Conservation (phyloP, 768 basidiomycete genomes). For the Russula sp. region DNA sequence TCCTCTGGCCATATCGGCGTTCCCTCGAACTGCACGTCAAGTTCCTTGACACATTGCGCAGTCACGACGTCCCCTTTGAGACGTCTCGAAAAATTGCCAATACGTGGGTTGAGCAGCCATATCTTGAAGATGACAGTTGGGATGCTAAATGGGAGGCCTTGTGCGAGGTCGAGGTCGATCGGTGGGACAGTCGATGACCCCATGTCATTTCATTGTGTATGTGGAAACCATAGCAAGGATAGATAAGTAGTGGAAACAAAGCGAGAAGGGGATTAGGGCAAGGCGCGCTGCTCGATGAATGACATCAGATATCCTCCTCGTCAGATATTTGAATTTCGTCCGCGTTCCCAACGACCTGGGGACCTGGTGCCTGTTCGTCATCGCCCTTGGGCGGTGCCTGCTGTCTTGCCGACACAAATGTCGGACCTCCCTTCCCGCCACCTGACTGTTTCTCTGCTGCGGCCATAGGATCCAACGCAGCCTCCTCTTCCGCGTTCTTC, state of each 20-base stretch:
- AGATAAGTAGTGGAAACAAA: slow-evolving; percentile 3
- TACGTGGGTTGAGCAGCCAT: slow-evolving; percentile 63
- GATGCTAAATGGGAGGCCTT: slow-evolving; percentile 69
- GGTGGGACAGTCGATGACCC: slow-evolving; percentile 42
- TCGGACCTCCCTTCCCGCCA: slow-evolving; percentile 44
- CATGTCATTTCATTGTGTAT: slow-evolving; percentile 1
- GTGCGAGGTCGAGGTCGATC: slow-evolving; percentile 67
- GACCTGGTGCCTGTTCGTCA: slow-evolving; percentile 1
- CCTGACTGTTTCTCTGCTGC: slow-evolving; percentile 64
- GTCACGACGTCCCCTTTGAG: slow-evolving; percentile 64
- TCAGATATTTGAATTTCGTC: slow-evolving; percentile 89
- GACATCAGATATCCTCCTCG: slow-evolving; percentile 50
- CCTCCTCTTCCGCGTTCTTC: slow-evolving; percentile 37
- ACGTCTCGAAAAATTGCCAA: slow-evolving; percentile 53
- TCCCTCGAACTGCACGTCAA: slow-evolving; percentile 51
- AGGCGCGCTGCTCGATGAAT: slow-evolving; percentile 17
- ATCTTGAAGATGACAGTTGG: slow-evolving; percentile 64
- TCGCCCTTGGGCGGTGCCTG: slow-evolving; percentile 35
- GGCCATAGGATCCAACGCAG: slow-evolving; percentile 73
- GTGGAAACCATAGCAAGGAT: neutral
- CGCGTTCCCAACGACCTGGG: slow-evolving; percentile 39
- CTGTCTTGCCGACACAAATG: slow-evolving; percentile 69
- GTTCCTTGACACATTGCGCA: slow-evolving; percentile 50
- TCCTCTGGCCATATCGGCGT: slow-evolving; percentile 60
- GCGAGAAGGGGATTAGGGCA: neutral